Base-by-base conservation (phyloP, 1,284 basidiomycete genomes). In the Hymenochaete sp. region DNA sequence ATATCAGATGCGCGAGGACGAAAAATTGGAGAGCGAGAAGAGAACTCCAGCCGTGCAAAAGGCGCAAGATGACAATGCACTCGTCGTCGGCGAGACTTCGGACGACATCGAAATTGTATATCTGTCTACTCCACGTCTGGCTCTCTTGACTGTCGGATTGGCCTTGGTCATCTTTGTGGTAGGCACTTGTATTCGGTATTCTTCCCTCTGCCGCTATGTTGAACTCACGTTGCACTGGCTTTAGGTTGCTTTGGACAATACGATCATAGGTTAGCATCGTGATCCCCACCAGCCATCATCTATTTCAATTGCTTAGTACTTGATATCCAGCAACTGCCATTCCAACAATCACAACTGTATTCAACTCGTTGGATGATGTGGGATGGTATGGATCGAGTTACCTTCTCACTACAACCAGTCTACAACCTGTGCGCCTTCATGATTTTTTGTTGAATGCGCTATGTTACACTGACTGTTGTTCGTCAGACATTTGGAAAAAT, bases 241-340 rank as follows among this genome's bases (percentile, higher is more conserved):
- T 13, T 19, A 48, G 47, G 53, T 59, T 33, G 57, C 58, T 3
- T 49, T 59, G 22, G 63, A 65, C 52, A 63, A 67, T 54, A 64
- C 65, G 9, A 67, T 67, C 52, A 58, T 68, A 25, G 47, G 47
- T 48, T 33, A 21, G 31, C 13, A 7, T 22, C 4, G 29, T 19
- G 19, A 2, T 40, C 28, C 10, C 24, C 9, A 24, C n/a, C 22
- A 27, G 36, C 8, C 32, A 25, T 16, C 13, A n/a, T 35, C 22
- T 29, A 18, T 16, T 16, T 32, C 38, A 19, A 19, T 10, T 18
- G 14, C 16, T 25, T n/a, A 24, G 19, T 38, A 5, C 10, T 28
- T 25, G 13, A 8, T 11, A 2, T 18, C 8, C 35, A 53, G 62
- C 65, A 0, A 64, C 64, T 2, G 62, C 62, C 13, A 63, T 62